Percentiles rank a stretch among this genome's conserved stretches.
These are phyloP conservation scores for Purpureocillium takamizusanense DNA, from an alignment of 2,329 filamentous ascomycete genomes.

Conservation along the genomic window DNA sequence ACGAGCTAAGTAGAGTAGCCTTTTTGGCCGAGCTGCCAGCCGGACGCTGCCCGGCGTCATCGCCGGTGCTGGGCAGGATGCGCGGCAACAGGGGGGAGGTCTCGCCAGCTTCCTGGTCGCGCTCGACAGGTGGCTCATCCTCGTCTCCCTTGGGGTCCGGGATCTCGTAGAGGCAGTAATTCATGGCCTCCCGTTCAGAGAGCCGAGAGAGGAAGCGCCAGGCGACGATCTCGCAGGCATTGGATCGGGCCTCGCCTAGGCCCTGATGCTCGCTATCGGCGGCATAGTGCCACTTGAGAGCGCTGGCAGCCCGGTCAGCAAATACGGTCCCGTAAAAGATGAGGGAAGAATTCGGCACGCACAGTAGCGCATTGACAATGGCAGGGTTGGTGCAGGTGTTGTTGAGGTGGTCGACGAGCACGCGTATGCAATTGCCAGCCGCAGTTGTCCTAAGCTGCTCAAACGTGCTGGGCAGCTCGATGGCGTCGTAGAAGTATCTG, in stretches of 20 bases:
- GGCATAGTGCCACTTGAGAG: constrained; percentile 67
- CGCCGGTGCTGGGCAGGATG: constrained; percentile 15
- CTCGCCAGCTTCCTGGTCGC: constrained; percentile 37
- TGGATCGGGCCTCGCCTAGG: constrained; percentile 58
- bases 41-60: constrained; percentile 12
- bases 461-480: constrained; percentile 59
- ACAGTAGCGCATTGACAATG: constrained; percentile 67
- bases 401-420: constrained; percentile 56
- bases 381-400: constrained; percentile 56
- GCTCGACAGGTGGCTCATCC: constrained; percentile 1
- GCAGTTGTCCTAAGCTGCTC: constrained; percentile 63
- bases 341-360: constrained; percentile 21
- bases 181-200: constrained; percentile 63
- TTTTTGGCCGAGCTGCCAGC: constrained; percentile 34
- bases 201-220: constrained; percentile 68
- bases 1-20: constrained; percentile 41
- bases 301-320: constrained; percentile 33
- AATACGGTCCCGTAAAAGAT: too few relatives aligned
- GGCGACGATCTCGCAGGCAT: constrained; percentile 72
- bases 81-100: constrained; percentile 35
- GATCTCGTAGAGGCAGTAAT: constrained; percentile 67
- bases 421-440: constrained; percentile 47
- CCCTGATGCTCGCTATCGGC: constrained; percentile 53
- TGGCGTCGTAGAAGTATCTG: constrained; percentile 54
- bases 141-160: constrained; percentile 30